Evolutionary conservation across 768 basidiomycete species (phyloP).

Genomic region (Lentinula aciculospora): DNA sequence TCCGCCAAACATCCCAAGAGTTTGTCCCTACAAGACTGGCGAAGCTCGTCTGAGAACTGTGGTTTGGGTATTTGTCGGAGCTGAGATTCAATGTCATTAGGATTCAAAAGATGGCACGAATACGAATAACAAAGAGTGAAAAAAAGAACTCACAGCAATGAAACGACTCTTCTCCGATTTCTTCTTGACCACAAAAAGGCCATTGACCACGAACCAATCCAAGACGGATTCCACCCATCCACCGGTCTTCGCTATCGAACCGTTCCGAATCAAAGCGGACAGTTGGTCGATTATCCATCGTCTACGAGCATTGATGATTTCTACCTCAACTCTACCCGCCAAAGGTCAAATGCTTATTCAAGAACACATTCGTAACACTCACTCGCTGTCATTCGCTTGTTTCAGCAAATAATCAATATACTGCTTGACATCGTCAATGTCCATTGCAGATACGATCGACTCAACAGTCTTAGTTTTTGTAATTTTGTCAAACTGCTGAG

Average conservation of each 20-base stretch:
- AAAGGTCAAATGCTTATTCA: not conserved
- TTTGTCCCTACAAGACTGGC: constrained; percentile 58
- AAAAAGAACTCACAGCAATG: constrained; percentile 42
- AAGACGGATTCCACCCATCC: constrained; percentile 70
- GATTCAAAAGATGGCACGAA: no score
- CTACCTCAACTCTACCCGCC: constrained; percentile 33
- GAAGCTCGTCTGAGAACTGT: constrained; percentile 67
- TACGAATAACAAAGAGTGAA: not conserved
- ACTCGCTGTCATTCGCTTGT: constrained; percentile 49
- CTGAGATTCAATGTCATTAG: constrained; percentile 31
- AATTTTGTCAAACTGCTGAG: constrained; percentile 84
- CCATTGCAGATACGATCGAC: constrained; percentile 70
- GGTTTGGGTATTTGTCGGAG: constrained; percentile 58
- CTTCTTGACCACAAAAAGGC: constrained; percentile 74
- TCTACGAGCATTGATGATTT: constrained; percentile 50
- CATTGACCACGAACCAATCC: constrained; percentile 79
- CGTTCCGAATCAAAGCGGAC: constrained; percentile 69
- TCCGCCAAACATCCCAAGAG: constrained; percentile 73
- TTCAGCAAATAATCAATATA: constrained; percentile 72
- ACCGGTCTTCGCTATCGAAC: constrained; percentile 74
- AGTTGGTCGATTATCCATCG: constrained; percentile 89
- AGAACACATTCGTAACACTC: no score
- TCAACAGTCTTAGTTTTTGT: constrained; percentile 94
- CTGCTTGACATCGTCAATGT: constrained; percentile 63
- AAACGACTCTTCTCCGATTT: constrained; percentile 61